phyloP scores from a whole-genome alignment of 257 asterid species.

The Salvia hispanica region DNA sequence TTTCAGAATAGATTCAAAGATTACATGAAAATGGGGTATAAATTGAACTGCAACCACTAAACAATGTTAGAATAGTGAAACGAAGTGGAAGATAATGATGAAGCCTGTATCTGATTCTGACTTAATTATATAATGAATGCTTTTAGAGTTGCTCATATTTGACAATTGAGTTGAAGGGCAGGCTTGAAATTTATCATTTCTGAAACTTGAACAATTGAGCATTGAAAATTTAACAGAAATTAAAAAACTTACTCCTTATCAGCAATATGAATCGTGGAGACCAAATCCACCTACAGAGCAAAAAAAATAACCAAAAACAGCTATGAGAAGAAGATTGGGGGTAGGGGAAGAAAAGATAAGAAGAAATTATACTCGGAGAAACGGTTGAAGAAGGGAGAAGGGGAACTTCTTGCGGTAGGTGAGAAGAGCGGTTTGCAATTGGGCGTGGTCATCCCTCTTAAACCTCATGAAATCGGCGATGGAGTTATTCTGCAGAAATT shows the following conservation, averaged over 20 bases:
- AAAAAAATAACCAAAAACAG: constrained; percentile 21
- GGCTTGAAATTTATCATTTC: background rate
- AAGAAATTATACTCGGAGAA: constrained; percentile 57
- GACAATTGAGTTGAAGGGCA: background rate
- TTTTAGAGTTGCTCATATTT: background rate
- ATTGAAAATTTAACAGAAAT: constrained; percentile 3
- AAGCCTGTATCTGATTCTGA: too few relatives aligned
- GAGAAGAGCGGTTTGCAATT: constrained; percentile 91
- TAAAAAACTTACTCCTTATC: constrained; percentile 79
- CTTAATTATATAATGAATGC: background rate
- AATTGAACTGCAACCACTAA: too few relatives aligned
- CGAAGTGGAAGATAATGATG: too few relatives aligned
- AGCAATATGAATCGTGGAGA: constrained; percentile 95
- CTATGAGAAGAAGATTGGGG: background rate
- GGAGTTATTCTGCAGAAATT: constrained; percentile 66
- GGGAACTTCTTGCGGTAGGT: constrained; percentile 87
- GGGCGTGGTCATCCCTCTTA: constrained; percentile 48
- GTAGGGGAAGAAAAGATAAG: too few relatives aligned
- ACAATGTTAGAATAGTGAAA: too few relatives aligned
- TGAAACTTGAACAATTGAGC: background rate
- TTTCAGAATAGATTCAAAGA: constrained; percentile 4
- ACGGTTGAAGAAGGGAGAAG: constrained; percentile 85
- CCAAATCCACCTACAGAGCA: constrained; percentile 83
- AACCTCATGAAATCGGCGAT: constrained; percentile 97
- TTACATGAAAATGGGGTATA: background rate